A percentile compares a stretch with the other conserved stretches of the same genome.
These are phyloP conservation scores for Plasmodium blacklocki DNA, from an alignment of 169 alveolate genomes.

Conservation along the genomic window DNA sequence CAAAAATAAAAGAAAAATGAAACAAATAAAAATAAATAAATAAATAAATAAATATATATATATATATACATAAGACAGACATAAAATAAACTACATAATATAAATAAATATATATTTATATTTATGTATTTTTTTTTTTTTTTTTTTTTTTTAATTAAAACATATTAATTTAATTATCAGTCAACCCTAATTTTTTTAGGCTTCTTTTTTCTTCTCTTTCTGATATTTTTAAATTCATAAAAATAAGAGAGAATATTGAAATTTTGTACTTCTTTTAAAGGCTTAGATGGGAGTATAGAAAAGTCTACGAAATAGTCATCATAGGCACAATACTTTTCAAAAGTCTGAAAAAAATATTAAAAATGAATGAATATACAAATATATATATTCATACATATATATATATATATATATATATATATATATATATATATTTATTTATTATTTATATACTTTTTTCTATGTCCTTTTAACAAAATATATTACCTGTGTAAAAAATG, in stretches of 20 bases:
- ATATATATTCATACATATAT: not conserved
- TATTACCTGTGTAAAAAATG: slow-evolving; percentile 35
- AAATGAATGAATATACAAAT: not conserved
- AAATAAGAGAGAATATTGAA: slow-evolving; percentile 53
- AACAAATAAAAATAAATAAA: too few species aligned
- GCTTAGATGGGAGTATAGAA: slow-evolving; percentile 41
- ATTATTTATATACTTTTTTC: not conserved
- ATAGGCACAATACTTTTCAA: slow-evolving; percentile 37
- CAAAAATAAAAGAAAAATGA: too few species aligned
- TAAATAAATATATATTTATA: too few species aligned
- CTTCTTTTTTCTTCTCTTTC: slow-evolving; percentile 5
- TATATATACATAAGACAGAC: too few species aligned
- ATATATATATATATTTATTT: not conserved
- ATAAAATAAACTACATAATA: too few species aligned
- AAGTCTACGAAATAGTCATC: slow-evolving; percentile 37
- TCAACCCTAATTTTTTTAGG: slow-evolving; percentile 2
- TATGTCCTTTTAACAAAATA: not conserved
- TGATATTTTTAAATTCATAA: slow-evolving; percentile 27
- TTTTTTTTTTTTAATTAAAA: too few species aligned
- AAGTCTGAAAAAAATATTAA: slow-evolving; percentile 9
- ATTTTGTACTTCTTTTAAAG: slow-evolving; percentile 32
- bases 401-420: not conserved
- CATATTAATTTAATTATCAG: not conserved
- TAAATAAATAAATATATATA: too few species aligned
- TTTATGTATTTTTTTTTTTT: too few species aligned